Base-by-base conservation (phyloP, 1,284 basidiomycete species). In the Leccinum subrobustum region DNA sequence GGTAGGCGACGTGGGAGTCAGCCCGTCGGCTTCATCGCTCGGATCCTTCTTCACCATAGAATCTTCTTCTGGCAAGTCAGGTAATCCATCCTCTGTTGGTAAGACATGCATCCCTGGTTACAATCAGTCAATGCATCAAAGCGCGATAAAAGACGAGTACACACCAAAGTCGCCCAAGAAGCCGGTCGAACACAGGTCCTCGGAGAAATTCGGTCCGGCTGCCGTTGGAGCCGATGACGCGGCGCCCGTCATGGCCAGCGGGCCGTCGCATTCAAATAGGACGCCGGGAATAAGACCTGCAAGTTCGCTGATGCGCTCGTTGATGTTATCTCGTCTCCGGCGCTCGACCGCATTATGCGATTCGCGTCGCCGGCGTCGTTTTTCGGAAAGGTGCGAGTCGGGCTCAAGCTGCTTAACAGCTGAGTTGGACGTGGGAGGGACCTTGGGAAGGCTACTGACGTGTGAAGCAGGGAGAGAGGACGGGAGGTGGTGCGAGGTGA, bases 291-390 rank as follows among this genome's bases (percentile, higher is more conserved):
- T 90, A 57, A 96, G 80, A 25, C 89, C 90, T 16, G 93, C 91
- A 1, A 96, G 83, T 74, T 96, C 94, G 52, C 85, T 85, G 67
- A 96, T 96, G 76, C 92, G 92, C 78, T 96, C 94, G 75, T 96
- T 96, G 75, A 96, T 96, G 73, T 95, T 95, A 72, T 96, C 94
- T 52, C 94, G 76, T 57, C 94, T 75, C 29, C 94, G 78, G 18
- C 94, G 81, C 78, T 96, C 94, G 64, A 96, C 94, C 3, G 93
- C 93, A 70, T 96, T 96, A 73, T 96, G 94, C 6, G 87, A 90
- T 75, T 95, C 93, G 61, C 93, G 79, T 53, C 93, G 77, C 50
- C 90, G 78, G 8, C 91, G 77, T 11, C 92, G 78, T 73, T 94
- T 94, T 76, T 95, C 93, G 79, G 86, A 57, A 83, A 87, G 81